A percentile compares a stretch with the other conserved stretches of the same genome.
Conservation (phyloP, 2,329 filamentous ascomycete species). For the Fusarium paranaense region DNA sequence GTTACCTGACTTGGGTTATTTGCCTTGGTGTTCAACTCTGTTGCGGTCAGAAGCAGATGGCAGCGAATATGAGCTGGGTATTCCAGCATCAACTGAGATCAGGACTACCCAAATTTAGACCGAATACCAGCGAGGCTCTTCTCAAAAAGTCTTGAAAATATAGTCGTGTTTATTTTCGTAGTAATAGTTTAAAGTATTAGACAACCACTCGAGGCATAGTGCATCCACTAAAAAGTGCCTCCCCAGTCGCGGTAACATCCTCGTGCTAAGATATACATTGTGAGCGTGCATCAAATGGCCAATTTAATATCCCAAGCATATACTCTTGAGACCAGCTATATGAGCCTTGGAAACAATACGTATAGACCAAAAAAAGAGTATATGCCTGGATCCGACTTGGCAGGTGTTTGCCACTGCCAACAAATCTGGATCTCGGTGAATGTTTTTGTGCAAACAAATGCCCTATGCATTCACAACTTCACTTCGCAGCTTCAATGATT, state of each 20-base stretch:
- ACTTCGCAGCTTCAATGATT: not conserved
- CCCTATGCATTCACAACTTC: not conserved
- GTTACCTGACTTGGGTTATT: not conserved
- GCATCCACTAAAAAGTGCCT: not conserved
- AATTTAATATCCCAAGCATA: not conserved
- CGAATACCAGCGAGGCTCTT: not conserved
- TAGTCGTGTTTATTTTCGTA: too few species aligned
- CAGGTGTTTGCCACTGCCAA: conserved; percentile 15
- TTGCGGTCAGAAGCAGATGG: not conserved
- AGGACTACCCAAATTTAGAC: not conserved
- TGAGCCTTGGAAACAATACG: not conserved
- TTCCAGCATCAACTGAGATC: not conserved
- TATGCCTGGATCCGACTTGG: not conserved
- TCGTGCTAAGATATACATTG: not conserved
- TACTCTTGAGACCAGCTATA: not conserved
- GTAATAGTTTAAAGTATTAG: too few species aligned
- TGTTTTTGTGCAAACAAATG: not conserved
- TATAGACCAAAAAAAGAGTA: not conserved
- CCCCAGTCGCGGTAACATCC: not conserved
- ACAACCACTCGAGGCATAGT: not conserved
- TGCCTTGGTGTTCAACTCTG: not conserved
- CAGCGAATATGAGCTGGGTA: not conserved
- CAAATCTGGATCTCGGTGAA: not conserved
- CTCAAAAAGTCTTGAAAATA: too few species aligned
- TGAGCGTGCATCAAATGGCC: not conserved